These are phyloP conservation scores for Punctularia strigosozonata DNA, from an alignment of 768 basidiomycete species.

Conservation along the genomic window DNA sequence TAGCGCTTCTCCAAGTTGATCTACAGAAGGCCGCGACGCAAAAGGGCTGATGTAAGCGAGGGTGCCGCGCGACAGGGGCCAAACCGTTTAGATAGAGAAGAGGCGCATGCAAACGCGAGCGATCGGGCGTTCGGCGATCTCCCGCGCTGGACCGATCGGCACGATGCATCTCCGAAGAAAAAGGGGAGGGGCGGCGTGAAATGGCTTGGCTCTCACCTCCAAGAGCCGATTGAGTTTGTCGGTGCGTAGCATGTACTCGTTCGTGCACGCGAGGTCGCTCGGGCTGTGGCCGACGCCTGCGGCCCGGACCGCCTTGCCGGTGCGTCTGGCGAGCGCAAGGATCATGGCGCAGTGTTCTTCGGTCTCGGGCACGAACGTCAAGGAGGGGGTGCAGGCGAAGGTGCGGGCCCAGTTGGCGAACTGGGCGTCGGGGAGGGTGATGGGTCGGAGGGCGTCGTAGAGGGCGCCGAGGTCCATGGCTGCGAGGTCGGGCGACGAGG, in stretches of 20 bases:
- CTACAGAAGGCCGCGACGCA: conserved; percentile 25
- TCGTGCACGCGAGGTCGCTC: conserved; percentile 86
- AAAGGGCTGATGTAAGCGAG: conserved; percentile 3
- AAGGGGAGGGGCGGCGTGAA: conserved; percentile 6
- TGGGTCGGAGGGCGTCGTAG: conserved; percentile 39
- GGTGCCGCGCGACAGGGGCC: neutral
- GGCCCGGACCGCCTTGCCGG: conserved; percentile 62
- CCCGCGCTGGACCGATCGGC: too few species aligned
- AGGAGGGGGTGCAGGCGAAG: conserved; percentile 55
- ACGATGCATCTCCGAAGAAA: conserved; percentile 6
- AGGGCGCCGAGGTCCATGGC: conserved; percentile 35
- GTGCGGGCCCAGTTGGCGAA: conserved; percentile 88
- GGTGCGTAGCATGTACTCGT: conserved; percentile 75
- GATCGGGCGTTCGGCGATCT: too few species aligned
- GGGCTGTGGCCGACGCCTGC: conserved; percentile 91
- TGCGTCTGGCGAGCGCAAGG: conserved; percentile 69
- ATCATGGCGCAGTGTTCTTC: conserved; percentile 61
- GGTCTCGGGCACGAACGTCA: conserved; percentile 66
- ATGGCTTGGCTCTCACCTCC: conserved; percentile 39
- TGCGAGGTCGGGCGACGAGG: conserved; percentile 18
- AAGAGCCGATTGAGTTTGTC: conserved; percentile 60
- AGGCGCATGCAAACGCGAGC: too few species aligned
- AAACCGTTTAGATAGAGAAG: neutral
- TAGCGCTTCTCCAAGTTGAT: conserved; percentile 56
- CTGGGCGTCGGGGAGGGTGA: conserved; percentile 35